These are phyloP conservation scores for Lachancea thermotolerans DNA, from an alignment of 805 yeast genomes.

Conservation along the genomic window DNA sequence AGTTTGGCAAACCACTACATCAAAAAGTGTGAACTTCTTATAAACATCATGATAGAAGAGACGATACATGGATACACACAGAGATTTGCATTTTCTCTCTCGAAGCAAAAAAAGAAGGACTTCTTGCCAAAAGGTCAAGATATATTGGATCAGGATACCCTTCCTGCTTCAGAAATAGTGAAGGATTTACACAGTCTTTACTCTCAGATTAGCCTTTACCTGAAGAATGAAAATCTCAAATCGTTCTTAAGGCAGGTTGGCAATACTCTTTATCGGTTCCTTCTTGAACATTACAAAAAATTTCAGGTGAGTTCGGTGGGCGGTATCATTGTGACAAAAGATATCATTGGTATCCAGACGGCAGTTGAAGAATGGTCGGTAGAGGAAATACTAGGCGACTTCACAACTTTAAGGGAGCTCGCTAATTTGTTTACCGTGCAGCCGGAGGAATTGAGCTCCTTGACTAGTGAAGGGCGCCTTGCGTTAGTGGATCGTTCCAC, in stretches of 20 bases:
- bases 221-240: constrained; percentile 43
- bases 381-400: constrained; percentile 51
- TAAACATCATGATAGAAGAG: constrained; percentile 58
- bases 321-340: constrained; percentile 75
- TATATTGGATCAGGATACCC: constrained; percentile 52
- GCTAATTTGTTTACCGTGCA: constrained; percentile 82
- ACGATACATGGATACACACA: constrained; percentile 46
- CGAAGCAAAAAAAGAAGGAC: constrained; percentile 72
- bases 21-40: constrained; percentile 53
- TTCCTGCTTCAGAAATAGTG: constrained; percentile 59
- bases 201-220: constrained; percentile 32
- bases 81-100: constrained; percentile 43
- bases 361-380: constrained; percentile 63
- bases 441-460: constrained; percentile 67
- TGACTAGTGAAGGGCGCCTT: constrained; percentile 76
- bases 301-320: constrained; percentile 76
- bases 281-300: constrained; percentile 68
- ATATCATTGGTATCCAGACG: constrained; percentile 68
- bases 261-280: constrained; percentile 44
- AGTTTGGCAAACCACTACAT: constrained; percentile 56
- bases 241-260: constrained; percentile 53
- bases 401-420: constrained; percentile 69
- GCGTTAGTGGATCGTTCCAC: constrained; percentile 55
- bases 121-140: constrained; percentile 44
- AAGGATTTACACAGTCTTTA: constrained; percentile 37